Conservation (phyloP, 352 stramenopile genomes). For the Globisporangium takayamanum region DNA sequence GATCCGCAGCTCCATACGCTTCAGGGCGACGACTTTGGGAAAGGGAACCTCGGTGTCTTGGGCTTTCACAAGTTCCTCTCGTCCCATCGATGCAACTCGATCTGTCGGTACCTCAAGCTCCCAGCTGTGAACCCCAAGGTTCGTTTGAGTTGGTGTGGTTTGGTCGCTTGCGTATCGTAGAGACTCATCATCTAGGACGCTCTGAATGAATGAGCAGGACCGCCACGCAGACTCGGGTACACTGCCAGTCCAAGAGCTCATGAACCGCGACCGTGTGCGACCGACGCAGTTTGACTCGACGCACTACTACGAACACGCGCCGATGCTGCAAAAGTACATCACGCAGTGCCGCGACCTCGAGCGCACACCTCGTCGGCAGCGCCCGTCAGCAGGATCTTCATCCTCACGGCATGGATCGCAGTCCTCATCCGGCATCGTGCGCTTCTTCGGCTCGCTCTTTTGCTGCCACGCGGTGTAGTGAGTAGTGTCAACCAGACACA, state of each 20-base stretch:
- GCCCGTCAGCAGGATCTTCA: background rate
- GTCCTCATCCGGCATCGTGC: background rate
- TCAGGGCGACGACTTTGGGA: constrained; percentile 83
- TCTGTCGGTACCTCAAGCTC: constrained; percentile 83
- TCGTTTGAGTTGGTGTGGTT: background rate
- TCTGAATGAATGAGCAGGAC: constrained; percentile 16
- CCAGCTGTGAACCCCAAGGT: constrained; percentile 73
- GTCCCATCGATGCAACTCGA: constrained; percentile 85
- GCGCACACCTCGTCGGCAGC: constrained; percentile 4
- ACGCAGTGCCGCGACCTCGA: constrained; percentile 59
- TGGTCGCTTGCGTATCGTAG: background rate
- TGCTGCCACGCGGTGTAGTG: constrained; percentile 6
- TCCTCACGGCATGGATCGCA: background rate
- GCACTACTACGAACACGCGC: constrained; percentile 83
- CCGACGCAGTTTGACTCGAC: constrained; percentile 75
- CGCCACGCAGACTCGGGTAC: constrained; percentile 69
- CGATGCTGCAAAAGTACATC: constrained; percentile 85
- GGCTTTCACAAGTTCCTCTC: constrained; percentile 87
- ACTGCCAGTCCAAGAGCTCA: constrained; percentile 70
- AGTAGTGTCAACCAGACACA: background rate
- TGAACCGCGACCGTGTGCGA: constrained; percentile 68
- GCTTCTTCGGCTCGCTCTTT: constrained; percentile 8
- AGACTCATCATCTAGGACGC: too few relatives aligned
- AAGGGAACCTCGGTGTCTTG: constrained; percentile 76
- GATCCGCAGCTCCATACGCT: constrained; percentile 91